Evolutionary conservation across 345 rosid genomes (phyloP), one percentile per base, ranked within the genome.

Genomic region (Gossypium bickii): DNA sequence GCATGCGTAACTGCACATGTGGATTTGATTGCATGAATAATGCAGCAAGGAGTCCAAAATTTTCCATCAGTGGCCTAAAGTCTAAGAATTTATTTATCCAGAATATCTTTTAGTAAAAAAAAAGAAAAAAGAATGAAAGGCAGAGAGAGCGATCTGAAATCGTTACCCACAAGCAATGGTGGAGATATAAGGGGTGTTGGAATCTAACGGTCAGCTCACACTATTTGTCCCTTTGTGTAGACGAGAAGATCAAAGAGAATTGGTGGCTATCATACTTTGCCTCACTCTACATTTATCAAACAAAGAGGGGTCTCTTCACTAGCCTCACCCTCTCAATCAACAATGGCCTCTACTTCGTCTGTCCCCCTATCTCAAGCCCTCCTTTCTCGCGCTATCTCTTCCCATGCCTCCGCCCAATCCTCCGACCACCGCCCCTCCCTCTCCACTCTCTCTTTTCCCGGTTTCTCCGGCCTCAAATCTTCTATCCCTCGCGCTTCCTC

Each of bases 321-420:
- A 59, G 17, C 55, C 55, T 72, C 67, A 34, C 55, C 45, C 51
- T 63, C 48, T 9, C n/a, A 27, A 60, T 13, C 15, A 74, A 52
- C 78, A 68, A 92, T 84, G 91, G 89, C 91, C 72, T 84, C 91
- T 7, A 79, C 91, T 77, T 86, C 90, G 8, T 86, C 97, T 73
- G 72, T 81, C 29, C 72, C 84, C 7, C 86, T 88, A 51, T 86
- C 93, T 5, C 93, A 86, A 63, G 85, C 85, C 67, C 88, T 89
- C 59, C 78, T 89, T 12, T 78, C 86, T 25, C 84, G 88, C 29
- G 83, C 90, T 67, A 76, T 82, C 74, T 83, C 91, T 43, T 75
- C 80, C 76, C 82, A 83, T 61, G 87, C 67, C 74, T 82, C 86
- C 41, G 62, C 79, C n/a, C 82, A 76, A 13, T 67, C 82, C 29